phyloP scores from a whole-genome alignment of 441 rosid species.

The Gossypium davidsonii region DNA sequence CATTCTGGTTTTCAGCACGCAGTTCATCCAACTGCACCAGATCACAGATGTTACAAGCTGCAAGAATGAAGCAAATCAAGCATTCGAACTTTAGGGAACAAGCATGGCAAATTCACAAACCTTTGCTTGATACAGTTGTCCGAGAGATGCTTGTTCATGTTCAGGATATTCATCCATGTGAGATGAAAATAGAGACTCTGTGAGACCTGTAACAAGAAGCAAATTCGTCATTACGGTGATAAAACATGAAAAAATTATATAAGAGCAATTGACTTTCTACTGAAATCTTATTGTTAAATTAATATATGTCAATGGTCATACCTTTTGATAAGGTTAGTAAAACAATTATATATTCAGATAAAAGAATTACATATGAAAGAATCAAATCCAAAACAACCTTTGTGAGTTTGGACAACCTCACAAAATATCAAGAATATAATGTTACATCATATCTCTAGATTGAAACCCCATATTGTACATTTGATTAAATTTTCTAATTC shows the following conservation, averaged over 20 bases:
- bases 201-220: constrained; percentile 57
- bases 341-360: background rate
- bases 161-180: constrained; percentile 98
- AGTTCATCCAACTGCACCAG: constrained; percentile 80
- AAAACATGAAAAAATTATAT: background rate
- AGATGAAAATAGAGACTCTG: constrained; percentile 88
- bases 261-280: background rate
- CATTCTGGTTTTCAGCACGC: constrained; percentile 74
- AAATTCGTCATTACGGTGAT: background rate
- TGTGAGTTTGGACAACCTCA: background rate
- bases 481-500: background rate
- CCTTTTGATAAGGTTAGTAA: background rate
- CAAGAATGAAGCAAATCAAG: constrained; percentile 11
- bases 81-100: constrained; percentile 13
- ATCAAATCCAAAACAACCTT: background rate
- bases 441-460: background rate
- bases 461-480: constrained; percentile 2
- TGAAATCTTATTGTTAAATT: background rate
- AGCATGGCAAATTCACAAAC: constrained; percentile 30
- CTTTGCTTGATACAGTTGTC: constrained; percentile 86
- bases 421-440: constrained; percentile 5
- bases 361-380: background rate
- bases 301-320: background rate
- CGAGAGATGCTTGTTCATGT: constrained; percentile 88
- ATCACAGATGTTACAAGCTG: constrained; percentile 21